Evolutionary conservation across 768 basidiomycete species (phyloP), one percentile per base, ranked within the genome.

Genomic region (Tricholoma matsutake): DNA sequence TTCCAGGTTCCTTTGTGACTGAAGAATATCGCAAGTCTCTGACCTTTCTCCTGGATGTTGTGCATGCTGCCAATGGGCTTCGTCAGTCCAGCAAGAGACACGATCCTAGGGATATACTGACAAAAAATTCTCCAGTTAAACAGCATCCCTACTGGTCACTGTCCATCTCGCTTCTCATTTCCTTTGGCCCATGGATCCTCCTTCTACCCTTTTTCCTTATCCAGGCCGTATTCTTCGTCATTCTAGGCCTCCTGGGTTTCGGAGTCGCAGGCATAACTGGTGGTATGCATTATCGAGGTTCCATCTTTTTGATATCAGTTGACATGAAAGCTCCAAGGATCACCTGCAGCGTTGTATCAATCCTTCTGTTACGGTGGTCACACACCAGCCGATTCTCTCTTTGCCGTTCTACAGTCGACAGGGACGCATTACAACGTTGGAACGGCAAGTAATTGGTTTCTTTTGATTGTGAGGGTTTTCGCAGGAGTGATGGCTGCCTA

Each of bases 381-480:
- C 56, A 70, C 71, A 0, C 71, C 71, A 7, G 56, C 63, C 3
- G 55, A 52, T 28, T 71, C 69, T 1, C 28, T 67, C 10, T 65
- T 72, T 29, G 61, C 68, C 16, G 63, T 69, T 29, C 47, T 72
- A 8, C 69, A 71, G 59, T 68, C 72, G 8, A 41, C 61, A 22
- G 71, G 69, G 10, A 65, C 63, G 54, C 64, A 65, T 51, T 71
- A 71, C 61, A 63, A 72, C 18, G 52, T 28, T 3, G 45, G 89
- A 84, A 82, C 80, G 62, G 79, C 82, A 76, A 87, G 88, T 69
- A 86, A 88, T 67, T 78, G 86, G 31, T 78, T 92, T 25, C 64
- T 91, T 18, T 83, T 89, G 58, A 66, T 86, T 8, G 76, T 71
- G 34, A 66, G 72, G 43, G 32, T 68, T 37, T 3, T 62, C 11